Base-by-base conservation (phyloP, 2,329 filamentous ascomycete genomes). In the Stagonosporopsis vannaccii region DNA sequence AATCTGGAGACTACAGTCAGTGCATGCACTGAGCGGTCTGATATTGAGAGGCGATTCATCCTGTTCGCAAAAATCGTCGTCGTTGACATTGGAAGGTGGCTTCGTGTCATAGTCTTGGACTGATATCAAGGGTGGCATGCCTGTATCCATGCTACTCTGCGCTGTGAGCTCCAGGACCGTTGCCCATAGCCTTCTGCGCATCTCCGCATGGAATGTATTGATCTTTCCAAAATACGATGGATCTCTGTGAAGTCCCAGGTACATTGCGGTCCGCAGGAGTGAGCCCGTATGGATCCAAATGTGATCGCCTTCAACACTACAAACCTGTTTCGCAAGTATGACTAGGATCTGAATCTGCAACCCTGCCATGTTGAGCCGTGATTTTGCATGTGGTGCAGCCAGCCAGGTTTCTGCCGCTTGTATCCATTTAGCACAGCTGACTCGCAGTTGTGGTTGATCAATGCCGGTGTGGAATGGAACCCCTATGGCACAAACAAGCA, bases 341-440 rank as follows among this genome's bases (percentile, higher is more conserved):
- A 76, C 63, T 0, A 80, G 58, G 5, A 77, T 72, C 6, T 72
- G 51, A 69, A 78, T 64, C 56, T 88, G 85, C 0, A 87, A 55
- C 4, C 75, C 77, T n/a, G 79, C 76, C 1, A 86, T 74, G 13
- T 77, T 80, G 0, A 87, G 73, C 1, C 79, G 73, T 0, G 78
- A 76, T 56, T 87, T 87, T 59, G 80, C 81, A 7, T 82, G 75
- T 0, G 85, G 85, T 3, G 79, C 78, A 0, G 79, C 79, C 0
- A 84, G 59, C 82, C 83, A 87, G 0, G 78, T 77, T 40, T 84
- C 80, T 0, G 82, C 84, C 51, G 86, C 83, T 53, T 85, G 82
- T 0, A 87, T 73, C 85, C 85, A 88, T 35, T 71, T 77, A 15
- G 80, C 68, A 1, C 0, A 77, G 22, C 54, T 37, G 3, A 40